A percentile compares a stretch with the other conserved stretches of the same genome.
These are phyloP conservation scores for Mycena kentingensis DNA, from an alignment of 768 basidiomycete genomes.

Conservation along the genomic window DNA sequence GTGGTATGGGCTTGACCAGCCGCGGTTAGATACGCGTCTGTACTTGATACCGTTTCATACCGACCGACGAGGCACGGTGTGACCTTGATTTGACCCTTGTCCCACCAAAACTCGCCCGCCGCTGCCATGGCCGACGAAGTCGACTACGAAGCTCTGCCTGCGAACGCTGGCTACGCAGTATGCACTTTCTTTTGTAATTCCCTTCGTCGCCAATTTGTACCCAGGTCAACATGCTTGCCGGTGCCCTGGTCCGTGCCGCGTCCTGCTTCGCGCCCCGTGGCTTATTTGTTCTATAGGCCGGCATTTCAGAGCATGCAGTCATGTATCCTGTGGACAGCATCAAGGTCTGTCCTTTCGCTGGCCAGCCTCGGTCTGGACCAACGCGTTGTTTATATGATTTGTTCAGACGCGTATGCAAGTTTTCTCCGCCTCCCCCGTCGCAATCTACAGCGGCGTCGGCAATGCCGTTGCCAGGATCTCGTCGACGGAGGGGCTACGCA, in stretches of 20 bases:
- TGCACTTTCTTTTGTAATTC: background rate
- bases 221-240: constrained; percentile 96
- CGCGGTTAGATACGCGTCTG: too few species aligned
- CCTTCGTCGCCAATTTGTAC: constrained; percentile 1
- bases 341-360: constrained; percentile 62
- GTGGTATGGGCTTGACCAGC: too few species aligned
- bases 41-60: too few species aligned
- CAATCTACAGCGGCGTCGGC: constrained; percentile 86
- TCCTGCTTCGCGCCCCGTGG: constrained; percentile 2
- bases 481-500: constrained; percentile 88
- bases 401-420: constrained; percentile 98
- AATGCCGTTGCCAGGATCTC: constrained; percentile 92
- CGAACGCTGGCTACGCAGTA: constrained; percentile 20
- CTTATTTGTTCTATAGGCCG: constrained; percentile 63
- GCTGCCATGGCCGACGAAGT: constrained; percentile 19
- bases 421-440: constrained; percentile 80
- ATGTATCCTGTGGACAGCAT: constrained; percentile 99
- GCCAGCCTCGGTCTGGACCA: background rate
- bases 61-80: too few species aligned
- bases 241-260: constrained; percentile 75
- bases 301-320: constrained; percentile 97
- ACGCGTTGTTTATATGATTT: constrained; percentile 3
- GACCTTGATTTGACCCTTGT: constrained; percentile 4
- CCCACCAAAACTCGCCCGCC: background rate
- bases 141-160: constrained; percentile 23